Conservation (phyloP, 2,329 filamentous ascomycete genomes). For the Fusarium hostae region DNA sequence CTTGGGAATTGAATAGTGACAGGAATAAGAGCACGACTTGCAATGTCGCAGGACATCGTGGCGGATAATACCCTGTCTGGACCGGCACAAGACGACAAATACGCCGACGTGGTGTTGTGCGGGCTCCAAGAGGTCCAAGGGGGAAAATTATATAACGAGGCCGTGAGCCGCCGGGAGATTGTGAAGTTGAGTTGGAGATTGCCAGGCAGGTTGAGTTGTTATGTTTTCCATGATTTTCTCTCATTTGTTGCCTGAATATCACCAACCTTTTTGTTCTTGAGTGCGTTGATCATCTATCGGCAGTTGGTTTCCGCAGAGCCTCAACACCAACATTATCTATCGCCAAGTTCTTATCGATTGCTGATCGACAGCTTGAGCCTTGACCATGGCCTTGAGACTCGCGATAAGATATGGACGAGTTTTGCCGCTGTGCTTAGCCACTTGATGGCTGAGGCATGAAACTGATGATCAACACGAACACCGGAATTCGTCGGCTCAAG, state of each 20-base stretch:
- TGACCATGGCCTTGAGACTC: background rate
- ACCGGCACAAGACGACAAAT: slow-evolving; percentile 31
- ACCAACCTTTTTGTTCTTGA: background rate
- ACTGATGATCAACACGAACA: slow-evolving; percentile 10
- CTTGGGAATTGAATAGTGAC: slow-evolving; percentile 21
- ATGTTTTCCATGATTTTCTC: slow-evolving; percentile 1
- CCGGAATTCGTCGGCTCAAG: slow-evolving; percentile 31
- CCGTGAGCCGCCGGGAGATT: slow-evolving; percentile 9
- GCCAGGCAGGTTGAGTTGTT: background rate
- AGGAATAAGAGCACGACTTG: slow-evolving; percentile 9
- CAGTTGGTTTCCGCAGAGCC: slow-evolving; percentile 35
- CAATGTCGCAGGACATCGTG: slow-evolving; percentile 37
- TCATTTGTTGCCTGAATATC: background rate
- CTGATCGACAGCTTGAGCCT: slow-evolving; percentile 18
- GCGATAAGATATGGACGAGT: slow-evolving; percentile 25
- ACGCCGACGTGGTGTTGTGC: slow-evolving; percentile 31
- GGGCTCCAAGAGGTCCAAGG: background rate
- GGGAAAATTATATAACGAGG: slow-evolving; percentile 35
- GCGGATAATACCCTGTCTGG: slow-evolving; percentile 36
- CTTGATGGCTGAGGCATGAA: slow-evolving; percentile 11
- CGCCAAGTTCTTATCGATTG: slow-evolving; percentile 18
- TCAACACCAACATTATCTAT: slow-evolving; percentile 24
- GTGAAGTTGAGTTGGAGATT: background rate
- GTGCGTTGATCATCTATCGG: slow-evolving; percentile 16
- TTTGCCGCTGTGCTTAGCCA: background rate